Base-by-base conservation (phyloP, 352 stramenopile genomes). In the Phytophthora chlamydospora region DNA sequence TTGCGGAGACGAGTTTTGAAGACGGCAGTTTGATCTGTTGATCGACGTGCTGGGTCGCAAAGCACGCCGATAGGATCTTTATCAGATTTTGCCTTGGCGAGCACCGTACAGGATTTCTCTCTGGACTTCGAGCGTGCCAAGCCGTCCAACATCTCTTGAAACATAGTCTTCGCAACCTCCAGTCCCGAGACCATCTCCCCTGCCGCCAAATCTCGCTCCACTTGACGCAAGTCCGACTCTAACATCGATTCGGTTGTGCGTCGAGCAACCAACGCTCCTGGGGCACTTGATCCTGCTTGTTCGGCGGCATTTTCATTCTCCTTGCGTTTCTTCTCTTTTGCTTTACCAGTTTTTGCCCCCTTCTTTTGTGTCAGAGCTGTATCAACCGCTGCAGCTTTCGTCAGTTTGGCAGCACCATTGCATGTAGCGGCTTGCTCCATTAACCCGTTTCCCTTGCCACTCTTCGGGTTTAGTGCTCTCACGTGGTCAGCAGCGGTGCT, bases 1-100 rank as follows among this genome's bases (percentile, higher is more conserved):
- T 80, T 77, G 38, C 74, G 76, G 38, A 89, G 51, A 35, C 79
- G 69, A 11, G 72, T 67, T 36, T 86, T 86, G 54, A 89, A 86
- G 27, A 75, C 73, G 34, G 58, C 60, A 9, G 64, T 81, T 50
- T 89, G 72, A 12, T 67, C 65, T n/a, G 51, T 46, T 4, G 76
- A 76, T 38, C 72, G 69, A 6, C 67, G 55, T 24, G 74, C 63
- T 0, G 71, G 46, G 46, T 83, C 78, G 53, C 79, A 86, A 52
- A 86, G 66, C 16, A 78, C 63, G 2, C 50, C 59, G 45, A 86
- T 76, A n/a, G 62, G 64, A 50, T 85, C 71, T 29, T n/a, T n/a
- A n/a, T n/a, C n/a, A n/a, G n/a, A n/a, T n/a, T n/a, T n/a, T n/a
- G n/a, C n/a, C n/a, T n/a, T 24, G 21, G 21, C 21, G 3, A 24